phyloP scores from a whole-genome alignment of 306 rosid species.

The Cicer bijugum region DNA sequence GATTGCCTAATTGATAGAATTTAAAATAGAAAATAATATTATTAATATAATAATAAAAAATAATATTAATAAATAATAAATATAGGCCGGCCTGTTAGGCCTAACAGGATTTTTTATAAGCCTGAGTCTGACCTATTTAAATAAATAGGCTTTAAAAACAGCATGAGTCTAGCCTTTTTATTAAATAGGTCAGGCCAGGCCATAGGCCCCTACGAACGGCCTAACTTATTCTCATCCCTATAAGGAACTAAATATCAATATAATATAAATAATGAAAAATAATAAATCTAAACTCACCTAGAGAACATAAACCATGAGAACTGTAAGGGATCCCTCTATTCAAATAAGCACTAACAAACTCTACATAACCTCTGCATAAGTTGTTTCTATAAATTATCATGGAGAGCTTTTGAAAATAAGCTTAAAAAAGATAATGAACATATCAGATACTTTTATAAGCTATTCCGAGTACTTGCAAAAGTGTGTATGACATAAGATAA shows the following conservation, averaged over 20 bases:
- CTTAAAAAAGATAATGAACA: neutral
- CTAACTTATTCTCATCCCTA: no score
- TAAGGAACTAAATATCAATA: neutral
- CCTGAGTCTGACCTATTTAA: no score
- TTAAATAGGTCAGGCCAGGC: no score
- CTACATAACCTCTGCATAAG: neutral
- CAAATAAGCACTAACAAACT: neutral
- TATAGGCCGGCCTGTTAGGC: no score
- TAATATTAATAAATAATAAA: no score
- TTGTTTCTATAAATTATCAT: neutral
- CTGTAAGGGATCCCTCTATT: neutral
- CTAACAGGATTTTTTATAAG: no score
- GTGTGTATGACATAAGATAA: neutral
- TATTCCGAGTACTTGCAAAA: neutral
- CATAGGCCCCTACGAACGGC: no score
- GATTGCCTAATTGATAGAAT: no score
- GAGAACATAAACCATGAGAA: neutral
- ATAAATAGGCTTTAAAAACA: no score
- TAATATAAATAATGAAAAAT: slow-evolving; percentile 4
- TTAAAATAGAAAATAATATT: no score
- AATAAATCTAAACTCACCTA: neutral
- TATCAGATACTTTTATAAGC: neutral
- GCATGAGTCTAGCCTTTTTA: no score
- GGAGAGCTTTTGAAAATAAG: neutral
- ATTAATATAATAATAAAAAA: no score